phyloP scores from a whole-genome alignment of 495 filamentous ascomycete species.

The Trypethelium eluteriae region DNA sequence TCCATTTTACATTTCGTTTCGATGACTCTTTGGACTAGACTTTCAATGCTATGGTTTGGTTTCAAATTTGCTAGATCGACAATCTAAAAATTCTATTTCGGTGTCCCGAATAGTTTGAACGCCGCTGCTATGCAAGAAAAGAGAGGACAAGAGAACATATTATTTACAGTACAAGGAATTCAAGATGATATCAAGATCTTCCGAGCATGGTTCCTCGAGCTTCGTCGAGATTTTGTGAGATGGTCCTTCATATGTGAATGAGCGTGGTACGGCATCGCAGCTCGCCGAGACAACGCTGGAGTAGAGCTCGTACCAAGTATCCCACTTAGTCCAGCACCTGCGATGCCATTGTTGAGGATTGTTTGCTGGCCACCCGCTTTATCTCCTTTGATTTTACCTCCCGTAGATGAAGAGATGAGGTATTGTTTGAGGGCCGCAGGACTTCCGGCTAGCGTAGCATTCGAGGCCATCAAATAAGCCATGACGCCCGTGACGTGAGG shows the following conservation, averaged over 20 bases:
- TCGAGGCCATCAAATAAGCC: slow-evolving; percentile 39
- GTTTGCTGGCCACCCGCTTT: background rate
- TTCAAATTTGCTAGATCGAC: background rate
- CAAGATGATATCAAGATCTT: background rate
- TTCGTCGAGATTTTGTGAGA: background rate
- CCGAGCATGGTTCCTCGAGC: background rate
- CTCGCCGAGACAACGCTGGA: background rate
- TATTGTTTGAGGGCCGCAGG: slow-evolving; percentile 39
- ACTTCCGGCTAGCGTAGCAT: slow-evolving; percentile 31
- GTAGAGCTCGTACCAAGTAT: background rate
- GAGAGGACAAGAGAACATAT: background rate
- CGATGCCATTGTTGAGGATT: slow-evolving; percentile 7
- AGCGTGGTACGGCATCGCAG: slow-evolving; percentile 5
- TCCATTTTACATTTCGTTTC: too few relatives aligned
- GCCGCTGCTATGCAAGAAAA: slow-evolving; percentile 1
- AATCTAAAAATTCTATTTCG: background rate
- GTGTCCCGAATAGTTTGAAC: background rate
- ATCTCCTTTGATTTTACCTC: background rate
- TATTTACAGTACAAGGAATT: slow-evolving; percentile 10
- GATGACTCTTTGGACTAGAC: too few relatives aligned
- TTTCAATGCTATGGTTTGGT: too few relatives aligned
- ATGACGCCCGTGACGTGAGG: slow-evolving; percentile 48
- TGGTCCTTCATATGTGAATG: background rate
- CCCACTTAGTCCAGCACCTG: background rate
- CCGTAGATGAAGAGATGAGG: slow-evolving; percentile 5